Evolutionary conservation across 148 eudicot genomes (phyloP), one percentile per base, ranked within the genome.

Genomic region (Spergularia marina): DNA sequence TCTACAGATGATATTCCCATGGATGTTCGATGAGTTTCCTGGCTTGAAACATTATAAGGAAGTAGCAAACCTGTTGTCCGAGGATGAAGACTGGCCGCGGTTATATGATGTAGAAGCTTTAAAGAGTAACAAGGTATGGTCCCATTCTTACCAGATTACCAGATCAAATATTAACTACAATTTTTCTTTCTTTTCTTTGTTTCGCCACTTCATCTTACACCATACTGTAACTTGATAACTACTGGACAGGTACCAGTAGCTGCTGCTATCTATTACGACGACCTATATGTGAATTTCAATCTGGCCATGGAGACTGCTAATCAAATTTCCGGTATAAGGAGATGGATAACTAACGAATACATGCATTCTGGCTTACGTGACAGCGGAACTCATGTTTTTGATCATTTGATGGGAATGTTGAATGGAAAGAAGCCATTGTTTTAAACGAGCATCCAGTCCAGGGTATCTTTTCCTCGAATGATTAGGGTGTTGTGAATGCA

Each of bases 291-390:
- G 21, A 95, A 95, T 87, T 89, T 95, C 75, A 89, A 89, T 87
- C 82, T 92, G 53, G 89, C 86, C 13, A 86, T 73, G 88, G 91
- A 88, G 75, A 90, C 94, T 0, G 91, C 97, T 56, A 78, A 93
- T 68, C 82, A 86, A 61, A 95, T 95, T 17, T 80, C 84, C 7
- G 97, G 94, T 57, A 87, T 95, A 54, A 81, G 97, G 84, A 77
- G 86, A 73, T 95, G 96, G 94, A 81, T 95, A 25, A 95, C 96
- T 1, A 95, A 95, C 49, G 97, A 95, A 78, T 92, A 89, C 82
- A 95, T 89, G 97, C 99, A 95, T 82, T 95, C 99, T 56, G 97
- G 99, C 62, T 78, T 95, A 64, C 82, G 96, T 49, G 99, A 95
- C 30, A 81, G 77, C 7, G 94, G 92, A 3, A 74, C 76, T 49